Conservation (phyloP, 2,329 filamentous ascomycete species). For the Mycosphaerella sp. region DNA sequence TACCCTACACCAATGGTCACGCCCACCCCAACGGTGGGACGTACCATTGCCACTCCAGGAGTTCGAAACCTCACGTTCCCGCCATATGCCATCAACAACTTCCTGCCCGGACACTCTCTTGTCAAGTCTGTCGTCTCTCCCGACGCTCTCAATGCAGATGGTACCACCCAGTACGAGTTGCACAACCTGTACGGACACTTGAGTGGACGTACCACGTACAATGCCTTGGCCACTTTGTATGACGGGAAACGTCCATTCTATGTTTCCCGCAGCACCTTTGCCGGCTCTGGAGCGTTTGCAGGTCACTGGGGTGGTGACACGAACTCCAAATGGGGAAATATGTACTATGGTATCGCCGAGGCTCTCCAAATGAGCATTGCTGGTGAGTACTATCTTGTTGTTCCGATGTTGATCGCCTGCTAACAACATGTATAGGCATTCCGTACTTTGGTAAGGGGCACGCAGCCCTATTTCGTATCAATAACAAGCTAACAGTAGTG, state of each 20-base stretch:
- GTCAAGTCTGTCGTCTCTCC: slow-evolving; percentile 23
- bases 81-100: slow-evolving; percentile 24
- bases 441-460: slow-evolving; percentile 22
- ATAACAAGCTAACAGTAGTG: too few relatives aligned
- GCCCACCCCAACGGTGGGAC: slow-evolving; percentile 18
- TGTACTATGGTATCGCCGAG: slow-evolving; percentile 29
- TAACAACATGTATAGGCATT: slow-evolving; percentile 10
- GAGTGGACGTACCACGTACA: slow-evolving; percentile 26
- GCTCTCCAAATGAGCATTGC: slow-evolving; percentile 26
- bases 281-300: slow-evolving; percentile 22
- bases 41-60: slow-evolving; percentile 21
- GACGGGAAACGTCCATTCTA: slow-evolving; percentile 26
- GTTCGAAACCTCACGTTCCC: slow-evolving; percentile 24
- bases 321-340: slow-evolving; percentile 25
- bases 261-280: slow-evolving; percentile 26
- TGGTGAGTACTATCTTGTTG: neutral
- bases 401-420: neutral
- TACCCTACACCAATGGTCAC: slow-evolving; percentile 14
- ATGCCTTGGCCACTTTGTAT: slow-evolving; percentile 24
- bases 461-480: too few relatives aligned
- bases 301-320: slow-evolving; percentile 31
- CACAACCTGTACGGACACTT: slow-evolving; percentile 29
- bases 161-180: slow-evolving; percentile 26
- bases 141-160: slow-evolving; percentile 27
- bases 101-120: slow-evolving; percentile 24